phyloP scores from a whole-genome alignment of 768 basidiomycete species.

The Auriscalpium microsporum region DNA sequence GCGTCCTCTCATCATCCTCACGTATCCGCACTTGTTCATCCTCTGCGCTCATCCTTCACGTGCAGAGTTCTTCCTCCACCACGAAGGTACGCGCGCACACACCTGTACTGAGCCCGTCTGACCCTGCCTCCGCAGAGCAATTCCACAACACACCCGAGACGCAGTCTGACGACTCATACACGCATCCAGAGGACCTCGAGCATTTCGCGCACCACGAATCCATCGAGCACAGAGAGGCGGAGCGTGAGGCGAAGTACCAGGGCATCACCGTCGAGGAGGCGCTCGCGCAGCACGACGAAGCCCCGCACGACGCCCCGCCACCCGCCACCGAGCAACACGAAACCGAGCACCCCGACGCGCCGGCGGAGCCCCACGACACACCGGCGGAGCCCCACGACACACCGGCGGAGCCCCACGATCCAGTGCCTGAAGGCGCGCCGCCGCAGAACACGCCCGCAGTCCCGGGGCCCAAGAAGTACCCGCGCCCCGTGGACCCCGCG shows the following conservation, averaged over 20 bases:
- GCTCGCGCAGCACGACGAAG: constrained; percentile 34
- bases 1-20: constrained; percentile 20
- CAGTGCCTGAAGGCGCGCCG: constrained; percentile 8
- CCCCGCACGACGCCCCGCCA: constrained; percentile 1
- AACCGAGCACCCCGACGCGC: background rate
- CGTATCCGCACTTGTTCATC: too few species aligned
- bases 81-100: constrained; percentile 61
- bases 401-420: constrained; percentile 4
- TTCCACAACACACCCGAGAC: constrained; percentile 96
- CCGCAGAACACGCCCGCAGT: constrained; percentile 14
- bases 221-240: constrained; percentile 80
- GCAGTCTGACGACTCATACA: constrained; percentile 92
- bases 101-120: background rate
- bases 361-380: constrained; percentile 2
- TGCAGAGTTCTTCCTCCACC: constrained; percentile 89
- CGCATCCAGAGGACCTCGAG: constrained; percentile 85
- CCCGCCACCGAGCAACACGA: background rate
- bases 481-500: constrained; percentile 51
- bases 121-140: constrained; percentile 45
- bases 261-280: constrained; percentile 75
- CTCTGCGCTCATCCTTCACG: background rate
- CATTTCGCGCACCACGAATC: constrained; percentile 85
- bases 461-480: constrained; percentile 29
- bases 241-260: constrained; percentile 76
- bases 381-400: constrained; percentile 1